A percentile compares a stretch with the other conserved stretches of the same genome.
Conservation (phyloP, 2,329 filamentous ascomycete genomes). For the Penicillium brasilianum region DNA sequence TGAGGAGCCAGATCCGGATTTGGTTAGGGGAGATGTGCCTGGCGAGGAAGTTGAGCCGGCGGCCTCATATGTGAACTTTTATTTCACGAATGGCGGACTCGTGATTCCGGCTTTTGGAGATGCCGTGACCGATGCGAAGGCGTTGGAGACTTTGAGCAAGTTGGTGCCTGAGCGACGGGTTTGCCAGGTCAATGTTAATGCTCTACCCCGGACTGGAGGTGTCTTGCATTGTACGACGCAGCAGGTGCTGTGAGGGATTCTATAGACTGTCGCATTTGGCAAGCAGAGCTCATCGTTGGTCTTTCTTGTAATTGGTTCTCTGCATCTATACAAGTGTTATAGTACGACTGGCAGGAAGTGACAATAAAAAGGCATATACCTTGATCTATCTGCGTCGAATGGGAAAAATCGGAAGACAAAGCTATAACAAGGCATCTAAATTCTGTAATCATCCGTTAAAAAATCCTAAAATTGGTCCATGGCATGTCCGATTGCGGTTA, state of each 20-base stretch:
- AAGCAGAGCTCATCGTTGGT: not conserved
- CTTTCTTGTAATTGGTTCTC: no score
- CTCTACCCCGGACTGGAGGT: slow-evolving; percentile 36
- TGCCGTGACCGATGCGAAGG: slow-evolving; percentile 27
- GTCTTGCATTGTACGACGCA: slow-evolving; percentile 42
- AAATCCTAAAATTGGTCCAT: not conserved
- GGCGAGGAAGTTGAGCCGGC: slow-evolving; percentile 31
- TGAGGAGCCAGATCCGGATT: slow-evolving; percentile 35
- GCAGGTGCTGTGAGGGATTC: slow-evolving; percentile 30
- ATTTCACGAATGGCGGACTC: slow-evolving; percentile 37
- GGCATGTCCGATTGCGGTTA: not conserved
- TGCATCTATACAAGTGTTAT: not conserved
- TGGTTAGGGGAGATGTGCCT: slow-evolving; percentile 23
- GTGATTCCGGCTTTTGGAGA: slow-evolving; percentile 38
- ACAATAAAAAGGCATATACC: not conserved
- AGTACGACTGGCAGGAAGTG: not conserved
- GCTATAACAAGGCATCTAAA: no score
- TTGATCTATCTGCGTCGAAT: not conserved
- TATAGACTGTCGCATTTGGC: not conserved
- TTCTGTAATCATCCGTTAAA: no score
- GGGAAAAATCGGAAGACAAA: no score
- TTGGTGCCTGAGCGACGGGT: slow-evolving; percentile 37
- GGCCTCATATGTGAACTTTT: slow-evolving; percentile 40
- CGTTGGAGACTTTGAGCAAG: slow-evolving; percentile 29
- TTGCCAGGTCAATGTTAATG: slow-evolving; percentile 34